Conservation (phyloP, 2,329 filamentous ascomycete species). For the Lomentospora prolificans region DNA sequence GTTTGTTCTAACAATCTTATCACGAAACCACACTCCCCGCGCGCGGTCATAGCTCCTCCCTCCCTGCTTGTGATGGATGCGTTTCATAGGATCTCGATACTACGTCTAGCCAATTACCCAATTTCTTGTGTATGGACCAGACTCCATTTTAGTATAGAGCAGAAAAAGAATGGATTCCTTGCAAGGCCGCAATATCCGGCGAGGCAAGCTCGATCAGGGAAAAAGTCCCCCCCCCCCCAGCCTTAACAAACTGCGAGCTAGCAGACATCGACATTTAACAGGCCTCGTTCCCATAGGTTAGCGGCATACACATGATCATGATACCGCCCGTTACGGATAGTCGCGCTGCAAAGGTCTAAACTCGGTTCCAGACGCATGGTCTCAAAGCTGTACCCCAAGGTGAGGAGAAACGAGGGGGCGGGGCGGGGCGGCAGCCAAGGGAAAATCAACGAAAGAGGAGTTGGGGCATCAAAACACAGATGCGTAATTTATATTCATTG, state of each 20-base stretch:
- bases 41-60: not conserved
- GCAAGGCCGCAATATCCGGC: not conserved
- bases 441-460: not conserved
- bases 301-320: not conserved
- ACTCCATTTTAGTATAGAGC: not conserved
- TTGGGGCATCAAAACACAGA: not conserved
- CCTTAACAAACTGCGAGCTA: not conserved
- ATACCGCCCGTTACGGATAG: not conserved
- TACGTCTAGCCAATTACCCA: not conserved
- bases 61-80: not conserved
- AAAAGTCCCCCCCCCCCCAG: not conserved
- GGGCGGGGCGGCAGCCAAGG: not conserved
- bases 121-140: not conserved
- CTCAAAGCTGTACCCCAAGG: not conserved
- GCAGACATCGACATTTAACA: not conserved
- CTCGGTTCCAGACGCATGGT: slow-evolving; percentile 1
- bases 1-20: not conserved
- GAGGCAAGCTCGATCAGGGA: not conserved
- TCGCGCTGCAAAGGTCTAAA: not conserved
- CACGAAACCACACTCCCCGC: not conserved
- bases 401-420: not conserved
- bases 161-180: too few relatives aligned
- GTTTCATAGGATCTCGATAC: not conserved
- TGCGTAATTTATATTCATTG: slow-evolving; percentile 1
- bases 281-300: slow-evolving; percentile 1